These are phyloP conservation scores for Polygonum maritimum DNA, from an alignment of 148 eudicot species.

Conservation along the genomic window DNA sequence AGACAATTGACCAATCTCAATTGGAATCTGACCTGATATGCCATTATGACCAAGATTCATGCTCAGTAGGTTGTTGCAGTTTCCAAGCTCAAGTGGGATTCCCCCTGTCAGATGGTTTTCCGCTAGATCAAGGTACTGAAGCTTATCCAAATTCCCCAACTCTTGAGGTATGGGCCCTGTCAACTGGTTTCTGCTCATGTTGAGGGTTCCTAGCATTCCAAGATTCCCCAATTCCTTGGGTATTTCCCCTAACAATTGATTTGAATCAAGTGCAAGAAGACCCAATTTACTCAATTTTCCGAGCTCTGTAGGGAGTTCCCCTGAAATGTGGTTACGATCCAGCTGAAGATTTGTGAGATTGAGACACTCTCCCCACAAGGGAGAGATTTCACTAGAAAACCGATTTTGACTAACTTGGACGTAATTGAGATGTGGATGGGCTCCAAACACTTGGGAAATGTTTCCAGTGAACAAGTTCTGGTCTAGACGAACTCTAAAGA, in stretches of 20 bases:
- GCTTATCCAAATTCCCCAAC: constrained; percentile 16
- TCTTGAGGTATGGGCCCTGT: constrained; percentile 24
- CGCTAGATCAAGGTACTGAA: constrained; percentile 19
- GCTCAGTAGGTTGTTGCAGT: constrained; percentile 14
- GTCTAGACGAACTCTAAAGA: constrained; percentile 20
- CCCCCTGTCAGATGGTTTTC: constrained; percentile 19
- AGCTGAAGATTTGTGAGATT: constrained; percentile 17
- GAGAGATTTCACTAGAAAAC: constrained; percentile 20
- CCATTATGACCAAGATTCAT: constrained; percentile 24
- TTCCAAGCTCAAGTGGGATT: constrained; percentile 16
- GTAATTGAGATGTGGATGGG: constrained; percentile 20
- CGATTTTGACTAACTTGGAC: constrained; percentile 21
- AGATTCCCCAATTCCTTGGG: constrained; percentile 11
- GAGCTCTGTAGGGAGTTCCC: constrained; percentile 6
- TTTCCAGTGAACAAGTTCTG: constrained; percentile 25
- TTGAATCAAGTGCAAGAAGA: constrained; percentile 16
- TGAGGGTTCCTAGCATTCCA: neutral
- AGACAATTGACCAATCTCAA: constrained; percentile 16
- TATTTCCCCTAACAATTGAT: constrained; percentile 20
- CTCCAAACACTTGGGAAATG: constrained; percentile 22
- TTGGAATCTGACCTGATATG: constrained; percentile 21
- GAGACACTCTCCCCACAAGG: constrained; percentile 20
- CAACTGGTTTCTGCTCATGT: constrained; percentile 14
- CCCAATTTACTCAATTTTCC: constrained; percentile 5
- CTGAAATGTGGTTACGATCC: constrained; percentile 10